A percentile compares a stretch with the other conserved stretches of the same genome.
These are phyloP conservation scores for Botrytis elliptica DNA, from an alignment of 2,329 filamentous ascomycete species.

Conservation along the genomic window DNA sequence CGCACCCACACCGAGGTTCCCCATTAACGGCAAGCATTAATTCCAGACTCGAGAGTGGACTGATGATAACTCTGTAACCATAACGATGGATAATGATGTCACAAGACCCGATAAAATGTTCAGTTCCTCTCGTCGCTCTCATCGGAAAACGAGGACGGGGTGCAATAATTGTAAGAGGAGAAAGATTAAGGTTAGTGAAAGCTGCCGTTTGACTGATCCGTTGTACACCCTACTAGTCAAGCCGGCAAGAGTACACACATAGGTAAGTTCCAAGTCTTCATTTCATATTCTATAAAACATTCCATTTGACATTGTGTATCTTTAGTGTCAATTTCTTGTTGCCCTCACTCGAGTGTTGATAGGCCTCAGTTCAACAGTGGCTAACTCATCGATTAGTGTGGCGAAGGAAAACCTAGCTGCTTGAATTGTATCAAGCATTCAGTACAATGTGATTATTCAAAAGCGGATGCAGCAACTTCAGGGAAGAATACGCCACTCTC, in stretches of 20 bases:
- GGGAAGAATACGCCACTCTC: not conserved
- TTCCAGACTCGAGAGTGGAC: not conserved
- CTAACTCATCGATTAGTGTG: slow-evolving; percentile 26
- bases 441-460: slow-evolving; percentile 19
- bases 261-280: not conserved
- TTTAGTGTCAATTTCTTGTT: not conserved
- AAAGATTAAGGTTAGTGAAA: slow-evolving; percentile 15
- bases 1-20: not conserved
- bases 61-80: not conserved
- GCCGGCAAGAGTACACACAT: not conserved
- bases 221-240: not conserved
- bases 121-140: slow-evolving; percentile 17
- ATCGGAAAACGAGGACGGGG: slow-evolving; percentile 14
- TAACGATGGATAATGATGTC: slow-evolving; percentile 5
- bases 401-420: slow-evolving; percentile 24
- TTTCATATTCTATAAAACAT: not conserved
- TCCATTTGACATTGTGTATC: not conserved
- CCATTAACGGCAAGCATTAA: not conserved
- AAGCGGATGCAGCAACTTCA: not conserved
- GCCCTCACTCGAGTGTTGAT: not conserved
- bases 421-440: slow-evolving; percentile 24
- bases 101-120: slow-evolving; percentile 6
- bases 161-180: slow-evolving; percentile 17
- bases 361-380: not conserved
- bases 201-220: not conserved